Evolutionary conservation across 768 basidiomycete species (phyloP), one percentile per base, ranked within the genome.

Genomic region (Pleurotus ostreatus): DNA sequence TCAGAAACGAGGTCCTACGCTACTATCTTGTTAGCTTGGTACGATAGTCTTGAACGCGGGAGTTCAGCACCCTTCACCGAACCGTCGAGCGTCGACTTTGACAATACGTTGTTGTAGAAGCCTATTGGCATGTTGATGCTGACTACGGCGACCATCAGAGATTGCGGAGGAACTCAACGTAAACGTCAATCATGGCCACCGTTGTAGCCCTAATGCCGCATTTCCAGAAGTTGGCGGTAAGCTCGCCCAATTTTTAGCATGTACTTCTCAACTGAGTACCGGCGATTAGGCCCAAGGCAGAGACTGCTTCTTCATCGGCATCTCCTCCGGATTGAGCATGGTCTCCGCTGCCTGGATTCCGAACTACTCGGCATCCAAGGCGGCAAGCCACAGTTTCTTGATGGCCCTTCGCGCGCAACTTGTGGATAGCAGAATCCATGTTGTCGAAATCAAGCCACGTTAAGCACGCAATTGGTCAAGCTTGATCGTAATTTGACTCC

Each of bases 401-500:
- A 65, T 77, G 8, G 78, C 80, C 2, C 71, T 85, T 13, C 71
- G 74, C 46, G 64, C 63, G 0, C 79, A 83, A 61, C 70, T 85
- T 8, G 62, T 71, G 38, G 73, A 70, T 16, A 81, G 79, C 15
- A 76, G 78, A 20, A 72, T 86, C 13, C 70, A 79, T 44, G 78
- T 85, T 5, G 66, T 81, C 16, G 84, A 85, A 62, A 74, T 85
- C 20, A 68, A 80, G 3, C 83, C 83, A 5, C 84, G 83, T 79
- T 34, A 34, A 34, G 30, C 30, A 34, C 30, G 30, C 30, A 34
- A 34, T 34, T 3, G 11, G 11, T 8, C 30, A 34, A 34, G 30
- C 30, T 34, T 34, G 30, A 34, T 34, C 30, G 9, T 11, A 9
- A 34, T 11, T 2, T 34, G 30, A 34, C 1, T 9, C 9, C 9